These are phyloP conservation scores for Hevea brasiliensis DNA, from an alignment of 345 rosid genomes.

Conservation along the genomic window DNA sequence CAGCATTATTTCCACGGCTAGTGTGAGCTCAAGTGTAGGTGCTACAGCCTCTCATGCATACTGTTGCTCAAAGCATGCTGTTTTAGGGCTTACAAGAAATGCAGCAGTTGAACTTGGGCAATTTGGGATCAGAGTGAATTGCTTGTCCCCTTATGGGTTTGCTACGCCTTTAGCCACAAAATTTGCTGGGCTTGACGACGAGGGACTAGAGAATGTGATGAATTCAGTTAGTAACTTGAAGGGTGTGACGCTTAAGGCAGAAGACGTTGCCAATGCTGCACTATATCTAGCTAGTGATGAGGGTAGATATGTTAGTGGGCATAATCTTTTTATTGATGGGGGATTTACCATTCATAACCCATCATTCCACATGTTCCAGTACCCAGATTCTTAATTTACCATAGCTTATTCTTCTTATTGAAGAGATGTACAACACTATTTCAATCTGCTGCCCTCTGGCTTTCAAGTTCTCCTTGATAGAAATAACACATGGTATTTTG, in stretches of 20 bases:
- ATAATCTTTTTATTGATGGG: slow-evolving; percentile 49
- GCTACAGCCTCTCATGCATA: slow-evolving; percentile 41
- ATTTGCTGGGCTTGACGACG: slow-evolving; percentile 29
- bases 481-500: too few relatives aligned
- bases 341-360: slow-evolving; percentile 46
- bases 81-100: slow-evolving; percentile 49
- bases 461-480: too few relatives aligned
- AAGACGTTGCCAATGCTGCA: slow-evolving; percentile 52
- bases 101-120: slow-evolving; percentile 50
- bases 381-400: slow-evolving; percentile 28
- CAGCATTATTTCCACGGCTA: slow-evolving; percentile 22
- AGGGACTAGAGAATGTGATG: slow-evolving; percentile 33
- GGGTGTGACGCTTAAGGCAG: slow-evolving; percentile 42
- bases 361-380: slow-evolving; percentile 31
- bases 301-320: slow-evolving; percentile 50
- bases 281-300: slow-evolving; percentile 56
- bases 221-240: slow-evolving; percentile 28
- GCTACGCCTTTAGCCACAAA: slow-evolving; percentile 43
- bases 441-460: too few relatives aligned
- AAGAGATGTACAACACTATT: too few relatives aligned
- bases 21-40: slow-evolving; percentile 12
- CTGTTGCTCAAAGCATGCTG: slow-evolving; percentile 46
- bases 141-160: slow-evolving; percentile 43
- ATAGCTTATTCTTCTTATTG: too few relatives aligned
- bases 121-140: slow-evolving; percentile 53